phyloP scores from a whole-genome alignment of 2,329 filamentous ascomycete species.

The Teratosphaeria nubilosa region DNA sequence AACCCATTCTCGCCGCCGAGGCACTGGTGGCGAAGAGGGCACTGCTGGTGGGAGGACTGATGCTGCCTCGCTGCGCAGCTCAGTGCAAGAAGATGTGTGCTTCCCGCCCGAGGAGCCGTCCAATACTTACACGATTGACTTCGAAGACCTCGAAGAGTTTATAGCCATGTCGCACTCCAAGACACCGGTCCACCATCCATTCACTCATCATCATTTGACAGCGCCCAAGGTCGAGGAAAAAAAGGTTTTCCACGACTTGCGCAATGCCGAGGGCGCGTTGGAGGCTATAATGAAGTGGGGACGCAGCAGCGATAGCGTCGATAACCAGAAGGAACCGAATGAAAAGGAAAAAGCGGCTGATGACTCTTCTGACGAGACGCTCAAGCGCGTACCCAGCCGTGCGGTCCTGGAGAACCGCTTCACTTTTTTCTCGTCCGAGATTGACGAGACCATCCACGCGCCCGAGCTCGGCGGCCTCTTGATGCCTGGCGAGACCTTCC shows the following conservation, averaged over 20 bases:
- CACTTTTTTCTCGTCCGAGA: slow-evolving; percentile 93
- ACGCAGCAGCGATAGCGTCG: slow-evolving; percentile 22
- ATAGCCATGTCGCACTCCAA: slow-evolving; percentile 51
- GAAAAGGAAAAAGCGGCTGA: slow-evolving; percentile 33
- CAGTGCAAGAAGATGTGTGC: slow-evolving; percentile 78
- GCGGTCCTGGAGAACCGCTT: slow-evolving; percentile 57
- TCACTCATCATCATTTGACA: slow-evolving; percentile 23
- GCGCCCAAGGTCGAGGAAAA: slow-evolving; percentile 15
- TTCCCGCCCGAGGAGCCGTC: slow-evolving; percentile 74
- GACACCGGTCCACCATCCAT: slow-evolving; percentile 35
- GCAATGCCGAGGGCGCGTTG: slow-evolving; percentile 24
- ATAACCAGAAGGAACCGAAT: slow-evolving; percentile 10
- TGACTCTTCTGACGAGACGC: slow-evolving; percentile 14
- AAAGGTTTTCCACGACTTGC: slow-evolving; percentile 54
- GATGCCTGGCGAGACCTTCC: slow-evolving; percentile 79
- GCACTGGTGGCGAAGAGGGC: slow-evolving; percentile 50
- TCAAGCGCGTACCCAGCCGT: slow-evolving; percentile 15
- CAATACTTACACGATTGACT: slow-evolving; percentile 75
- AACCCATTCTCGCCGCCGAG: slow-evolving; percentile 49
- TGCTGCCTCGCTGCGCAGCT: slow-evolving; percentile 54
- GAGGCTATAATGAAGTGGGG: slow-evolving; percentile 13
- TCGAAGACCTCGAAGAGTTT: slow-evolving; percentile 88
- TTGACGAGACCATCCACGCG: slow-evolving; percentile 87
- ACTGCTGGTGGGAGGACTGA: slow-evolving; percentile 49
- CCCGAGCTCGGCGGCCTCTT: slow-evolving; percentile 79